Evolutionary conservation across 495 filamentous ascomycete species (phyloP).

Genomic region (Aspergillus campestris): DNA sequence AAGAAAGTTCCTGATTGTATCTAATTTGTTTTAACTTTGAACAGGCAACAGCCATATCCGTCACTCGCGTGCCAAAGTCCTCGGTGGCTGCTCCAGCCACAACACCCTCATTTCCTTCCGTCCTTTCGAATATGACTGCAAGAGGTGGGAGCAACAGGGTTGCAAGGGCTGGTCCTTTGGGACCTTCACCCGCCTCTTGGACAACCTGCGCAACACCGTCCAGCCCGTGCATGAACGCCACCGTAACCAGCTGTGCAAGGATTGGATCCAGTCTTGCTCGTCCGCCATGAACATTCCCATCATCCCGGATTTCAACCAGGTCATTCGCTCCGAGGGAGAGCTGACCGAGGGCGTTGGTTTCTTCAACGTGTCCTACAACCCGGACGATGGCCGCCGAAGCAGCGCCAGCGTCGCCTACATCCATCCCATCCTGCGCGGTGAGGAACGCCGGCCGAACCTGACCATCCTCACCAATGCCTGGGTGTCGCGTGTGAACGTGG

Average conservation of each 20-base stretch:
- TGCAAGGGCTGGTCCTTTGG: constrained; percentile 73
- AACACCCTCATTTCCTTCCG: constrained; percentile 83
- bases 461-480: constrained; percentile 73
- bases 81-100: constrained; percentile 80
- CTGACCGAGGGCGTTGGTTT: constrained; percentile 70
- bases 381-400: constrained; percentile 67
- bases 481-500: constrained; percentile 67
- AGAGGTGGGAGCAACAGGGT: constrained; percentile 62
- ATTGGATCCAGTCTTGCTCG: constrained; percentile 71
- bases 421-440: constrained; percentile 69
- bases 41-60: constrained; percentile 74
- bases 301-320: constrained; percentile 71
- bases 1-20: constrained; percentile 3
- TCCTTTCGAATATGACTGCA: constrained; percentile 71
- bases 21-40: constrained; percentile 2
- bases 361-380: constrained; percentile 78
- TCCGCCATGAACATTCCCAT: constrained; percentile 65
- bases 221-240: constrained; percentile 71
- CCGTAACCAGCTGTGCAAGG: constrained; percentile 74
- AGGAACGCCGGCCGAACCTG: constrained; percentile 68
- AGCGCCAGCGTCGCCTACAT: constrained; percentile 81
- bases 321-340: constrained; percentile 58
- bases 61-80: constrained; percentile 75
- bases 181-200: constrained; percentile 64
- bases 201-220: constrained; percentile 69